These are phyloP conservation scores for Heliocybe sulcata DNA, from an alignment of 1,284 basidiomycete genomes.

Conservation along the genomic window DNA sequence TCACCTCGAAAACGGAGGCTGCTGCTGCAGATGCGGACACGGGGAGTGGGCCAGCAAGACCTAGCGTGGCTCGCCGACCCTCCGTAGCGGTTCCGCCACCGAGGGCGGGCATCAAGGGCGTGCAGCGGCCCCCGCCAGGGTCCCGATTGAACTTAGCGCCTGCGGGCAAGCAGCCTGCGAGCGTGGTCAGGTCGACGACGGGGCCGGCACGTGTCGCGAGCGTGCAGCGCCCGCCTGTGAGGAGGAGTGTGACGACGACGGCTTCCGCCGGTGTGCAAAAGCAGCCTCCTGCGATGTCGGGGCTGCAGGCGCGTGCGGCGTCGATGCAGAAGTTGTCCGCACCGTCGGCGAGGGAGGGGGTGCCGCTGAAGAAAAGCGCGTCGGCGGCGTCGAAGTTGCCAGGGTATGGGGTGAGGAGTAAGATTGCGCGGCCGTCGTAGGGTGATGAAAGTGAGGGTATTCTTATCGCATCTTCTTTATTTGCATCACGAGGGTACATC, in stretches of 20 bases:
- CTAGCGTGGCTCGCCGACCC: not conserved
- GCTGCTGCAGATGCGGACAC: too few species aligned
- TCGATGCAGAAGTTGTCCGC: not conserved
- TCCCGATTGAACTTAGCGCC: not conserved
- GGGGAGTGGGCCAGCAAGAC: too few species aligned
- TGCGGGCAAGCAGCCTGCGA: not conserved
- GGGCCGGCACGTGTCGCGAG: not conserved
- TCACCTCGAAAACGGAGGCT: too few species aligned
- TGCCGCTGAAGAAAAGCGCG: not conserved
- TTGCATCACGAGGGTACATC: too few species aligned
- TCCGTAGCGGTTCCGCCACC: not conserved
- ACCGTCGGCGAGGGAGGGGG: not conserved
- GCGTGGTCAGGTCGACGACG: not conserved
- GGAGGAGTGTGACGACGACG: too few species aligned
- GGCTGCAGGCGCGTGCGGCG: not conserved
- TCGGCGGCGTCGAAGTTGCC: not conserved
- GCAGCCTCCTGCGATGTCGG: not conserved
- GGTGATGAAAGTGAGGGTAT: not conserved
- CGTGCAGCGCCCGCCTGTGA: not conserved
- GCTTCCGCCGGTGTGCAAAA: not conserved
- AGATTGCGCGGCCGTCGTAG: not conserved
- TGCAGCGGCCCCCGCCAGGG: not conserved
- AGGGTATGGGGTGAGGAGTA: not conserved
- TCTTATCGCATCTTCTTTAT: not conserved
- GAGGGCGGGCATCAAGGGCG: not conserved